Conservation (phyloP, 345 rosid genomes). For the Bruguiera sexangula region DNA sequence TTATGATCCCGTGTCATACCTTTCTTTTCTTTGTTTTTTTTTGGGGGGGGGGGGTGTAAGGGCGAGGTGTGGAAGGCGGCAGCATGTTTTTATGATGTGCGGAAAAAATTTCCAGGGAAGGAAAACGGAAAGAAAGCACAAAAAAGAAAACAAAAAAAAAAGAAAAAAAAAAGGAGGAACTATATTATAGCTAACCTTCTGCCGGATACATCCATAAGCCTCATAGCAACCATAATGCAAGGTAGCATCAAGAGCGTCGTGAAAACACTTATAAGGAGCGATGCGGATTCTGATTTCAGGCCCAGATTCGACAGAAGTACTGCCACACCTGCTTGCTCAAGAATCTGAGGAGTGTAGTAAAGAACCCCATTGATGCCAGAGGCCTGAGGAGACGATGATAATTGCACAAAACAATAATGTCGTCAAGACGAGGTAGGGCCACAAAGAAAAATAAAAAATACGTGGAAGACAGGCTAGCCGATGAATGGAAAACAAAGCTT, state of each 20-base stretch:
- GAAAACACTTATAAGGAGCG: conserved; percentile 32
- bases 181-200: conserved; percentile 29
- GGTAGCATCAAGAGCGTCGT: conserved; percentile 35
- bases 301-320: conserved; percentile 38
- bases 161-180: background rate
- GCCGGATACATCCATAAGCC: conserved; percentile 42
- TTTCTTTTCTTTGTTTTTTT: too few relatives aligned
- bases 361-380: conserved; percentile 45
- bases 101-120: too few relatives aligned
- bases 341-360: conserved; percentile 45
- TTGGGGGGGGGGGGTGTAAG: too few relatives aligned
- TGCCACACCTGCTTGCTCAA: conserved; percentile 38
- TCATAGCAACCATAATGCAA: conserved; percentile 38
- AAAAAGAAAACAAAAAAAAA: background rate
- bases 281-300: conserved; percentile 34
- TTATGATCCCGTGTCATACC: background rate
- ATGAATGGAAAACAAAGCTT: too few relatives aligned
- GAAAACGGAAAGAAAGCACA: background rate
- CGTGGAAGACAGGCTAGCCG: too few relatives aligned
- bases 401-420: too few relatives aligned
- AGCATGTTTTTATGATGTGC: too few relatives aligned
- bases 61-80: too few relatives aligned
- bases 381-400: conserved; percentile 17
- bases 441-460: too few relatives aligned
- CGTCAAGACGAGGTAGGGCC: too few relatives aligned